Percentiles rank a stretch among this genome's conserved stretches.
phyloP scores from a whole-genome alignment of 345 rosid genomes.

The Eucalyptus curtisii region DNA sequence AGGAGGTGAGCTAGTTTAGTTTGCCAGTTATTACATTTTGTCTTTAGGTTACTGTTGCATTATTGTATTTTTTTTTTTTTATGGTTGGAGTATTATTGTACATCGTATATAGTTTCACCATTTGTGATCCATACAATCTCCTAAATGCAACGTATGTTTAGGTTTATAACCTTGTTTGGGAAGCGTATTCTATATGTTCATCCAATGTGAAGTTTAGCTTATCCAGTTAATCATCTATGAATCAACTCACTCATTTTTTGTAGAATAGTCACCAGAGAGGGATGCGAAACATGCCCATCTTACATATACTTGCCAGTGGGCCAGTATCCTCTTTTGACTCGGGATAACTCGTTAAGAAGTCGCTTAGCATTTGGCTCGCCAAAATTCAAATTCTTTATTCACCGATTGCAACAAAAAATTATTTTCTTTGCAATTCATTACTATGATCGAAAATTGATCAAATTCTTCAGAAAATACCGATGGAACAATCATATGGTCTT shows the following conservation, averaged over 20 bases:
- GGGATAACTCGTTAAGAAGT: too few relatives aligned
- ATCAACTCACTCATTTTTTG: background rate
- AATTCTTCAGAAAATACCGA: background rate
- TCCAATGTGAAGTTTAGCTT: background rate
- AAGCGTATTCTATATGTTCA: background rate
- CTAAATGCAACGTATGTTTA: too few relatives aligned
- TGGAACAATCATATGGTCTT: background rate
- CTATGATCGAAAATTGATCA: too few relatives aligned
- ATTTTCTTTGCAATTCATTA: background rate
- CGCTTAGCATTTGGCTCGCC: background rate
- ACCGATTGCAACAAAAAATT: background rate
- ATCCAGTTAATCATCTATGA: background rate
- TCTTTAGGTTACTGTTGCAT: too few relatives aligned
- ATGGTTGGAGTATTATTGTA: background rate
- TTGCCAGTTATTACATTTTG: too few relatives aligned
- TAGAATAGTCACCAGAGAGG: background rate
- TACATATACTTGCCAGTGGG: background rate
- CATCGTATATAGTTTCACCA: too few relatives aligned
- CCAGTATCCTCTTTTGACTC: background rate
- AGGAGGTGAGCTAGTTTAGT: background rate
- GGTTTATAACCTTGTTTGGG: background rate
- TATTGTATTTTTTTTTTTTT: too few relatives aligned
- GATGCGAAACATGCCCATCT: background rate
- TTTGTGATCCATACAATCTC: background rate
- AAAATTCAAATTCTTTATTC: too few relatives aligned